Percentiles rank a stretch among this genome's conserved stretches.
Evolutionary conservation across 2,329 filamentous ascomycete species (phyloP).

Genomic region (Apiospora aurea): DNA sequence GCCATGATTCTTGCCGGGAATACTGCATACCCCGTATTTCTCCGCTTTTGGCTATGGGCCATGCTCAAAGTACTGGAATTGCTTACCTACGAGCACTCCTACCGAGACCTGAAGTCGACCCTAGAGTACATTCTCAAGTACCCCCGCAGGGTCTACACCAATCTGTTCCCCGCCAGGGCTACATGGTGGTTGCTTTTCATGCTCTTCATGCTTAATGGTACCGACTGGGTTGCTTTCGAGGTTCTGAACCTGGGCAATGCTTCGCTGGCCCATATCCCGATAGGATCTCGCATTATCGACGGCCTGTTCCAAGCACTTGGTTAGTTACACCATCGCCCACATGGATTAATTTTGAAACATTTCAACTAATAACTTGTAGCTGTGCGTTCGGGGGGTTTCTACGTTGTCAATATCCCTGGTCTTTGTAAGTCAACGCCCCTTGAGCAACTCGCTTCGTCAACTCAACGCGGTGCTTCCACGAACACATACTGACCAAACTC

Average conservation of each 20-base stretch:
- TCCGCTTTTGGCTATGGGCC: conserved; percentile 54
- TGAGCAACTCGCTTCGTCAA: not conserved
- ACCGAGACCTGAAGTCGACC: conserved; percentile 43
- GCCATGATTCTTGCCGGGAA: conserved; percentile 54
- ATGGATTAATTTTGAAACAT: not conserved
- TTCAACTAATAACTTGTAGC: conserved; percentile 34
- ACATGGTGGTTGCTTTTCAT: conserved; percentile 61
- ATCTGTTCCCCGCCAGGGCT: conserved; percentile 59
- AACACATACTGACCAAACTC: not conserved
- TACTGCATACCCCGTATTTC: conserved; percentile 59
- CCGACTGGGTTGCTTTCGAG: conserved; percentile 61
- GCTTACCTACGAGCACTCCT: conserved; percentile 36
- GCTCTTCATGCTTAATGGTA: conserved; percentile 42
- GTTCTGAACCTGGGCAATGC: conserved; percentile 60
- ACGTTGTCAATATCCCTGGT: conserved; percentile 56
- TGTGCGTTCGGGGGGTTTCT: conserved; percentile 61
- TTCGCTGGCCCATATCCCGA: conserved; percentile 50
- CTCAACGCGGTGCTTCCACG: not conserved
- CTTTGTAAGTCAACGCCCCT: conserved; percentile 38
- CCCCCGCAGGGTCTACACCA: conserved; percentile 51
- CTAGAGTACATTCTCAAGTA: conserved; percentile 48
- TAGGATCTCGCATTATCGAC: conserved; percentile 55
- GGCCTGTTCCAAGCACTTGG: conserved; percentile 59
- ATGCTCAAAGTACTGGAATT: conserved; percentile 43
- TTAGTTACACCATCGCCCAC: conserved; percentile 34